A percentile compares a stretch with the other conserved stretches of the same genome.
These are phyloP conservation scores for Diversispora epigaea DNA, from an alignment of 192 early-diverging fungal genomes.

Conservation along the genomic window DNA sequence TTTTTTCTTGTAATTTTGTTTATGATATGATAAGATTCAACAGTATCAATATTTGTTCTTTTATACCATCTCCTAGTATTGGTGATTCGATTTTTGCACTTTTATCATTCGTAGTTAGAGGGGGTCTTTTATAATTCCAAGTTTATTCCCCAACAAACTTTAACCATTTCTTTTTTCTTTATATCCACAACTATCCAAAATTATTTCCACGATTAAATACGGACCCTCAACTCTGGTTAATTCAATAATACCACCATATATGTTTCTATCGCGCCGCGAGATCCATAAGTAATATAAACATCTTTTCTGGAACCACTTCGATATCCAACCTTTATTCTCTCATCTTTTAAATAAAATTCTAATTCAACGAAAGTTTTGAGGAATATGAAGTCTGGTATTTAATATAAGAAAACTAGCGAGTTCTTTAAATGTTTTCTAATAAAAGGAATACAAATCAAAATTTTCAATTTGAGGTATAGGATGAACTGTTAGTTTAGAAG, in stretches of 20 bases:
- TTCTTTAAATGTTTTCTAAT: neutral
- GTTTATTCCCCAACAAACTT: constrained; percentile 22
- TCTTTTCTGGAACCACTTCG: constrained; percentile 39
- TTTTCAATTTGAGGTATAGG: too few relatives aligned
- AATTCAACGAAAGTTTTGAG: constrained; percentile 35
- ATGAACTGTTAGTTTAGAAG: too few relatives aligned
- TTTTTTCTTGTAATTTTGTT: neutral
- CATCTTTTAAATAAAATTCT: constrained; percentile 40
- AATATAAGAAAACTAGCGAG: constrained; percentile 36
- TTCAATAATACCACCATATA: constrained; percentile 39
- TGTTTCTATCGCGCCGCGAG: constrained; percentile 8
- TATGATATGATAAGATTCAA: neutral
- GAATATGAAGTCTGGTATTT: constrained; percentile 31
- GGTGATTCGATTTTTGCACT: neutral
- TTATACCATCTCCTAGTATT: neutral
- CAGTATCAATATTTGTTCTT: neutral
- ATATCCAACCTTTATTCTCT: constrained; percentile 30
- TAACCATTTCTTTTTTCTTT: constrained; percentile 10
- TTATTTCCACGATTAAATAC: constrained; percentile 37
- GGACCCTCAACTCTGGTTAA: constrained; percentile 37
- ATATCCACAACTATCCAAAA: constrained; percentile 23
- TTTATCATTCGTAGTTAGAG: neutral
- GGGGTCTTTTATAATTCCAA: constrained; percentile 2
- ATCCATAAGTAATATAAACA: constrained; percentile 39
- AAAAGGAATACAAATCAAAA: neutral